These are phyloP conservation scores for Colletotrichum plurivorum DNA, from an alignment of 2,329 filamentous ascomycete genomes.

Conservation along the genomic window DNA sequence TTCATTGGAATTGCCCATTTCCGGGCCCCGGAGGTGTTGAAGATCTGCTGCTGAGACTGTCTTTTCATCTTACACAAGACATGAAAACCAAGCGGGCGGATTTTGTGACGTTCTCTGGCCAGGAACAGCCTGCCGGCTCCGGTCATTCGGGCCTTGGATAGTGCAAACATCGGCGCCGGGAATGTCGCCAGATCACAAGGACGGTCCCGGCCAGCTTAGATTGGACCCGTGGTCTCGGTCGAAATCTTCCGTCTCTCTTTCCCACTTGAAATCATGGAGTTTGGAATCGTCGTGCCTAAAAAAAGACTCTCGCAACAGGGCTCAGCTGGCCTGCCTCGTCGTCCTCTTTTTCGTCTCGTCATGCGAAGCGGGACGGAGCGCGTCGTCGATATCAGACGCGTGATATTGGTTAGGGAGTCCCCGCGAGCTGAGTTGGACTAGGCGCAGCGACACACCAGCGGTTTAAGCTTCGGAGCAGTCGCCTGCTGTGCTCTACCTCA, in stretches of 20 bases:
- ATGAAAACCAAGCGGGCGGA: background rate
- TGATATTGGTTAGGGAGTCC: conserved; percentile 14
- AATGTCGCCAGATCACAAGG: conserved; percentile 7
- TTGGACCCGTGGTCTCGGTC: conserved; percentile 3
- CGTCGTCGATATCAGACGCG: background rate
- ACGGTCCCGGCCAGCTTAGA: background rate
- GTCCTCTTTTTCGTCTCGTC: background rate
- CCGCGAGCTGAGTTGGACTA: background rate
- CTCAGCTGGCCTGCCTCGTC: background rate
- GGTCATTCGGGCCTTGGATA: background rate
- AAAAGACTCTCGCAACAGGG: conserved; percentile 11
- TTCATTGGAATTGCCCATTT: background rate
- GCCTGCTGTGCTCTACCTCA: conserved; percentile 11
- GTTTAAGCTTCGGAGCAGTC: conserved; percentile 11
- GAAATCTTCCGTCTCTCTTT: background rate
- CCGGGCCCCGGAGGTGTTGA: conserved; percentile 12
- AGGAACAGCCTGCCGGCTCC: conserved; percentile 14
- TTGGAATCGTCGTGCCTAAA: background rate
- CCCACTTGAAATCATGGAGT: background rate
- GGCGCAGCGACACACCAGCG: background rate
- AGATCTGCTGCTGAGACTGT: conserved; percentile 8
- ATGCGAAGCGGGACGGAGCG: conserved; percentile 15
- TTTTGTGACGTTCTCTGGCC: background rate
- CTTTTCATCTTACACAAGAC: background rate
- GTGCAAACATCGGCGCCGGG: background rate